A percentile compares a stretch with the other conserved stretches of the same genome.
Conservation (phyloP, 495 filamentous ascomycete genomes). For the Penicillium mononematosum region DNA sequence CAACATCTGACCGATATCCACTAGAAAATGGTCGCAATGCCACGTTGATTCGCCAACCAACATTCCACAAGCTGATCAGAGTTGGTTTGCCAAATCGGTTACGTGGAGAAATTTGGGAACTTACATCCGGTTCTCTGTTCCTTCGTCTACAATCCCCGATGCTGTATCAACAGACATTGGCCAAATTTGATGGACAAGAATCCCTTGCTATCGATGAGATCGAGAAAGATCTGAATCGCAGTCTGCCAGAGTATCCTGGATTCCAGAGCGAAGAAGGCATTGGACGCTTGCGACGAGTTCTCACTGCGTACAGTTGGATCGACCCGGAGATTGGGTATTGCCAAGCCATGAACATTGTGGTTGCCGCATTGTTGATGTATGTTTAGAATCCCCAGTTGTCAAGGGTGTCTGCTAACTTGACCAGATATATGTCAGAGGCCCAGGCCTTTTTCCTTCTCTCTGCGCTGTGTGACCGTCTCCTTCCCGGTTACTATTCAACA, state of each 20-base stretch:
- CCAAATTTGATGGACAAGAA: constrained; percentile 75
- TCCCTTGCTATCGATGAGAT: constrained; percentile 98
- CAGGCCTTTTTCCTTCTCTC: constrained; percentile 96
- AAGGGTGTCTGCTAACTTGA: constrained; percentile 21
- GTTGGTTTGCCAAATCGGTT: constrained; percentile 93
- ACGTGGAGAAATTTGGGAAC: constrained; percentile 93
- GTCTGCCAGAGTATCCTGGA: constrained; percentile 92
- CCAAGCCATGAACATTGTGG: constrained; percentile 99
- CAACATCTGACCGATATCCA: constrained; percentile 9
- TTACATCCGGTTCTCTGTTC: constrained; percentile 87
- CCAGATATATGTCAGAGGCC: constrained; percentile 89
- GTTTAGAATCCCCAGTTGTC: constrained; percentile 16
- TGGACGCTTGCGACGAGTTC: constrained; percentile 78
- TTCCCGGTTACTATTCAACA: constrained; percentile 95
- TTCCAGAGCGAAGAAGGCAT: constrained; percentile 98
- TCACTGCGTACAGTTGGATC: constrained; percentile 96
- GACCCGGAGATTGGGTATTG: constrained; percentile 96
- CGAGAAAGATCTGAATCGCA: constrained; percentile 95
- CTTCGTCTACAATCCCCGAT: constrained; percentile 81
- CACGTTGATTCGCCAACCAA: constrained; percentile 89
- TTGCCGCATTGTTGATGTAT: constrained; percentile 87
- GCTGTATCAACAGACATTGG: constrained; percentile 77
- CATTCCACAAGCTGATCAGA: constrained; percentile 94
- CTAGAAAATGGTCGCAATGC: constrained; percentile 90
- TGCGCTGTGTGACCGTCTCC: constrained; percentile 83